These are phyloP conservation scores for Rhodotorula taiwanensis DNA, from an alignment of 768 basidiomycete genomes.

Conservation along the genomic window DNA sequence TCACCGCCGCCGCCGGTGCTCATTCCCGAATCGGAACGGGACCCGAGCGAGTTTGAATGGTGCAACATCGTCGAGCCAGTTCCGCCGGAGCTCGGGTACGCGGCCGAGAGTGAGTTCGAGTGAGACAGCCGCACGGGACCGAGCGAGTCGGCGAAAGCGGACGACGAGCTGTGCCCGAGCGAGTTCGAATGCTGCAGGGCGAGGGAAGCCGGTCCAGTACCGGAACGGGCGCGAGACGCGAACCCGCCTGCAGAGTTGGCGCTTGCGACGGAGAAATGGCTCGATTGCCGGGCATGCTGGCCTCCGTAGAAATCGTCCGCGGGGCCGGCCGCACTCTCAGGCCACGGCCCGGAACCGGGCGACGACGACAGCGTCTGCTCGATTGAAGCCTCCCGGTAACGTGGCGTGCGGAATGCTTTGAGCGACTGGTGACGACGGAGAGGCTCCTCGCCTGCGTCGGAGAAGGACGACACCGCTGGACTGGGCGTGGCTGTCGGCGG, in stretches of 20 bases:
- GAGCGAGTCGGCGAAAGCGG: too few species aligned
- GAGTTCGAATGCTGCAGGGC: slow-evolving; percentile 19
- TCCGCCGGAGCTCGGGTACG: not conserved
- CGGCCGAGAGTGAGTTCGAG: slow-evolving; percentile 8
- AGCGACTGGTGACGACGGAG: slow-evolving; percentile 28
- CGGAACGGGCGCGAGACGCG: slow-evolving; percentile 9
- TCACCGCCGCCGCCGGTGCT: not conserved
- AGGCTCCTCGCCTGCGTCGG: slow-evolving; percentile 1
- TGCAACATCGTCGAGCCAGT: slow-evolving; percentile 20
- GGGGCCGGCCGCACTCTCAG: too few species aligned
- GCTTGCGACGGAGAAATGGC: not conserved
- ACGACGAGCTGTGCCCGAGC: slow-evolving; percentile 1
- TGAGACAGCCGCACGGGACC: too few species aligned
- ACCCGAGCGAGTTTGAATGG: slow-evolving; percentile 22
- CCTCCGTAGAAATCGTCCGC: not conserved
- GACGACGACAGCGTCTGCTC: slow-evolving; percentile 21
- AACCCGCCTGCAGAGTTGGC: slow-evolving; percentile 9
- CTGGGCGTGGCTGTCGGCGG: not conserved
- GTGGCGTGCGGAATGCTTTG: slow-evolving; percentile 1
- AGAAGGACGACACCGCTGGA: not conserved
- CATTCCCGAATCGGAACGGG: slow-evolving; percentile 8
- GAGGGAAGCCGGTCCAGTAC: slow-evolving; percentile 24
- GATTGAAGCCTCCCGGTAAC: slow-evolving; percentile 11
- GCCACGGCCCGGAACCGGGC: slow-evolving; percentile 8
- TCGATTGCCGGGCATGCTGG: not conserved